Base-by-base conservation (phyloP, 441 rosid species). In the Bocquillonia castaneifolia region DNA sequence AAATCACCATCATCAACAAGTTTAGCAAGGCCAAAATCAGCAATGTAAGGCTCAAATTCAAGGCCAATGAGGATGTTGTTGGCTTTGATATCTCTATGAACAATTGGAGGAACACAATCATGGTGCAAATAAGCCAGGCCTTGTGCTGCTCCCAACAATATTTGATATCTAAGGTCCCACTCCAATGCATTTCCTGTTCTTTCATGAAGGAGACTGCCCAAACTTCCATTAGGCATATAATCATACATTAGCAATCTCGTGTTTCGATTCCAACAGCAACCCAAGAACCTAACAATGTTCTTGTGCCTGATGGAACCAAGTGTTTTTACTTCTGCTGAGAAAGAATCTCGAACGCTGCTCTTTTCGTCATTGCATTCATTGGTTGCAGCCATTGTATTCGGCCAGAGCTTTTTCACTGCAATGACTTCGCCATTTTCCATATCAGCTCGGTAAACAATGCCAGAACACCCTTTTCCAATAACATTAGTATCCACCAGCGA, bases 351-450 rank as follows among this genome's bases (percentile, higher is more conserved):
- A n/a, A 91, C 79, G 0, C 72, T 79, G 45, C 73, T 48, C 68
- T 84, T 86, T 2, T 79, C 84, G 20, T 84, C 81, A 18, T 77
- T 72, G 65, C 75, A 78, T 54, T 82, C 86, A 17, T 75, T 57
- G 18, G 83, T 66, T 26, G 84, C 72, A 20, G 85, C 76, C 69
- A 69, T 83, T 57, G 83, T 77, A 45, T 79, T 65, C 39, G 97
- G 90, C 99, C 99, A 94, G 5, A 94, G 89, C 84, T 92, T 94
- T 86, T 94, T 94, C 31, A 94, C 97, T 0, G 99, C 97, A 66
- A 94, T 87, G 36, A 90, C 87, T 54, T 94, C 96, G 6, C 97
- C 96, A 2, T 85, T 88, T 44, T 81, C 96, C 81, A 92, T 82
- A 15, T 90, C 96, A n/a, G 99, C 99, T 0, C 92, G 90, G 74